Percentiles rank a stretch among this genome's conserved stretches.
phyloP scores from a whole-genome alignment of 139 green algal genomes.

The Picochlorum sp. region DNA sequence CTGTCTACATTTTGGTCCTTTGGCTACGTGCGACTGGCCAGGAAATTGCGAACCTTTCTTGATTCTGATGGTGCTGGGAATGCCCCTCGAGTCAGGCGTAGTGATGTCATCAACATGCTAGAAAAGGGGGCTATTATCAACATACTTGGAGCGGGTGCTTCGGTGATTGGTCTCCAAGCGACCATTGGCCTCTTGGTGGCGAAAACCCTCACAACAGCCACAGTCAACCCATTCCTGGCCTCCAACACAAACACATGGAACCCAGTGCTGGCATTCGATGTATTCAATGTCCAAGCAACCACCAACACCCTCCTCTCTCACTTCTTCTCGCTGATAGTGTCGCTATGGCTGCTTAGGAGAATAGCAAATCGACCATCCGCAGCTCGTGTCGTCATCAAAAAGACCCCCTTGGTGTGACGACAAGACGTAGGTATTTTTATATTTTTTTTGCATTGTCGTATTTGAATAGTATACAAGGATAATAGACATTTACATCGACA shows the following conservation, averaged over 20 bases:
- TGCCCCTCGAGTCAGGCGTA: constrained; percentile 40
- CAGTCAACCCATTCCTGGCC: constrained; percentile 80
- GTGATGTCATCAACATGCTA: constrained; percentile 52
- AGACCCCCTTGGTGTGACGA: not conserved
- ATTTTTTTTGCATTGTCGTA: not conserved
- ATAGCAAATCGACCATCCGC: constrained; percentile 31
- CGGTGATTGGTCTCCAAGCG: constrained; percentile 63
- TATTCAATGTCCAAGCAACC: constrained; percentile 96
- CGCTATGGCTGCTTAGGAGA: constrained; percentile 70
- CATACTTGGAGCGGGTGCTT: constrained; percentile 54
- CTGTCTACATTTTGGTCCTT: constrained; percentile 89
- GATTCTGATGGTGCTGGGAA: constrained; percentile 26
- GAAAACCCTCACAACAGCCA: constrained; percentile 90
- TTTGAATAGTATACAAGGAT: too few relatives aligned
- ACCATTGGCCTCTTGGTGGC: constrained; percentile 90
- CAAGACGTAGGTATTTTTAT: not conserved
- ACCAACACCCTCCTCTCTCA: constrained; percentile 88
- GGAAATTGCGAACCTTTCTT: constrained; percentile 58
- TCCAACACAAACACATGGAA: constrained; percentile 62
- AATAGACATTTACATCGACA: too few relatives aligned
- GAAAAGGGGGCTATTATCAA: constrained; percentile 70
- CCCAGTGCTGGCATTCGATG: constrained; percentile 94
- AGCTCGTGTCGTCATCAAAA: not conserved
- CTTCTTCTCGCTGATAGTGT: constrained; percentile 72
- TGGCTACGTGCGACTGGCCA: constrained; percentile 62